phyloP scores from a whole-genome alignment of 495 filamentous ascomycete genomes.

The Tuber melanosporum region DNA sequence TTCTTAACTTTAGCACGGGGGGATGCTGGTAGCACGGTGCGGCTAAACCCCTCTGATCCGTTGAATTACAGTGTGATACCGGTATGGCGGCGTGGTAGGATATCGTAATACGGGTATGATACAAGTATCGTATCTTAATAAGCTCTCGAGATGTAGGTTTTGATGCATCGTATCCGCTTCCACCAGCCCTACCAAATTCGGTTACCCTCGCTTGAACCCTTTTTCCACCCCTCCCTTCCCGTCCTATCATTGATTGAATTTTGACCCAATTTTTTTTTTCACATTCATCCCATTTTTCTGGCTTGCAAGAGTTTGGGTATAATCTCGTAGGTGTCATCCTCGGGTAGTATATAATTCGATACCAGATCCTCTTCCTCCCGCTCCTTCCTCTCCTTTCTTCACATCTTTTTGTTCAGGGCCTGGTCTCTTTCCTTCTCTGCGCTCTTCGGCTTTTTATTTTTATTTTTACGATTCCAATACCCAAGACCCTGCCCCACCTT shows the following conservation, averaged over 20 bases:
- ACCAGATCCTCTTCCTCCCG: neutral
- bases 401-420: neutral
- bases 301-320: neutral
- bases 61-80: no score
- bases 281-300: neutral
- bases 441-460: neutral
- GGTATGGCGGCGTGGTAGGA: no score
- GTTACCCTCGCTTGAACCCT: neutral
- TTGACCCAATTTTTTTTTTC: neutral
- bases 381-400: neutral
- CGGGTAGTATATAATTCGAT: neutral
- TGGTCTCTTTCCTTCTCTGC: neutral
- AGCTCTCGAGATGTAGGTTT: no score
- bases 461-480: neutral
- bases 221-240: neutral
- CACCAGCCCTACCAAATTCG: neutral
- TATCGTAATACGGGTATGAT: no score
- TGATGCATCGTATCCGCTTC: neutral
- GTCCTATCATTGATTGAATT: neutral
- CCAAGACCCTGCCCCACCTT: neutral
- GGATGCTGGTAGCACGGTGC: no score
- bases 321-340: neutral
- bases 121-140: no score
- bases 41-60: neutral
- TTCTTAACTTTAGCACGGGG: no score